Percentiles rank a stretch among this genome's conserved stretches.
phyloP scores from a whole-genome alignment of 345 rosid species.

The Syzygium grande region DNA sequence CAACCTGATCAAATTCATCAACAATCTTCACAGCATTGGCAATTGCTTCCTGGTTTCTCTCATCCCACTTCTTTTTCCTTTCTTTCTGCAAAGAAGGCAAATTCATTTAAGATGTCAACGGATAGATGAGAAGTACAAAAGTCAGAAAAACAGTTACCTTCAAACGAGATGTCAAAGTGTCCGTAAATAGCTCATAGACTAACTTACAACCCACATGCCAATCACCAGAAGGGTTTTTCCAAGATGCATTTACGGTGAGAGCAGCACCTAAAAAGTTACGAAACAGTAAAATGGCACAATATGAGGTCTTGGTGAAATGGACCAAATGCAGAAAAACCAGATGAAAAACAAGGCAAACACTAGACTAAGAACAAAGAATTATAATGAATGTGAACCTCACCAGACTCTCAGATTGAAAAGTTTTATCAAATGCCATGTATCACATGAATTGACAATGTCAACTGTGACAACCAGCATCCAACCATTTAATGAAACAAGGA shows the following conservation, averaged over 20 bases:
- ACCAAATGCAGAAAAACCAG: neutral
- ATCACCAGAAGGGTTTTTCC: conserved; percentile 91
- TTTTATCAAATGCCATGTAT: neutral
- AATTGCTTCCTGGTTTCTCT: conserved; percentile 77
- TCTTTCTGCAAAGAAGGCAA: conserved; percentile 40
- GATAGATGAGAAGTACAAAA: neutral
- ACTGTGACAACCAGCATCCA: neutral
- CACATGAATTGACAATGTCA: neutral
- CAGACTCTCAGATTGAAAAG: neutral
- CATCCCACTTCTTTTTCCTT: conserved; percentile 84
- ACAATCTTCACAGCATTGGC: conserved; percentile 71
- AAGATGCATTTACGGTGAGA: conserved; percentile 66
- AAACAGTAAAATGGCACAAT: neutral
- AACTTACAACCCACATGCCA: conserved; percentile 94
- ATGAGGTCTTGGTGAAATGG: neutral
- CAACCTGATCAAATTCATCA: conserved; percentile 77
- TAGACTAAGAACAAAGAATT: neutral
- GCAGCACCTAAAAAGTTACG: conserved; percentile 37
- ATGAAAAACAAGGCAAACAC: neutral
- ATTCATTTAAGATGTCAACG: conserved; percentile 3
- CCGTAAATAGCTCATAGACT: conserved; percentile 70
- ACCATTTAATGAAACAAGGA: neutral
- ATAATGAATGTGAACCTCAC: neutral
- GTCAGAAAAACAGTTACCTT: conserved; percentile 38
- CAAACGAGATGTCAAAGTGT: conserved; percentile 60